Evolutionary conservation across 129 eudicot species (phyloP).

Genomic region (Saussurea involucrata): DNA sequence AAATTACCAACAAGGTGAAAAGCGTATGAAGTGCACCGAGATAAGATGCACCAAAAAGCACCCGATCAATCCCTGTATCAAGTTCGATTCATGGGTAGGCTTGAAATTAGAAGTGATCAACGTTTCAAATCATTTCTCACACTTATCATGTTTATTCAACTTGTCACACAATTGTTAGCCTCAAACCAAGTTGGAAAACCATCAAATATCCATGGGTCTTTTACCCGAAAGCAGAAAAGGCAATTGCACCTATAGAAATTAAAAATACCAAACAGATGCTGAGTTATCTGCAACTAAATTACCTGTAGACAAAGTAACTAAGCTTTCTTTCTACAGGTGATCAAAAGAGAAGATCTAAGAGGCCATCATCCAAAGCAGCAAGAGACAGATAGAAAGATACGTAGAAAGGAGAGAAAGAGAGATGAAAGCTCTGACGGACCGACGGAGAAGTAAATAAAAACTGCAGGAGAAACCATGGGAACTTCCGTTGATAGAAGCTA

Average conservation of each 20-base stretch:
- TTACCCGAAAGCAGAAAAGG: not conserved
- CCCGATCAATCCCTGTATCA: too few relatives aligned
- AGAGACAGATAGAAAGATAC: too few relatives aligned
- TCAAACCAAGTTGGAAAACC: not conserved
- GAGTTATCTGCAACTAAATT: not conserved
- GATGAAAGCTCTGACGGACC: too few relatives aligned
- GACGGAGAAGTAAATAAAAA: not conserved
- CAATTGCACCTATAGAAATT: not conserved
- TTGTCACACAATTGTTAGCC: too few relatives aligned
- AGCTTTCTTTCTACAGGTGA: not conserved
- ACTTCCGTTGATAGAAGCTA: not conserved
- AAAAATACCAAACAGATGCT: not conserved
- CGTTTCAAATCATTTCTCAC: too few relatives aligned
- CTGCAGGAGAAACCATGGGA: constrained; percentile 9
- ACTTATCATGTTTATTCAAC: too few relatives aligned
- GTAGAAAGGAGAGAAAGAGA: too few relatives aligned
- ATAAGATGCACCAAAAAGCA: too few relatives aligned
- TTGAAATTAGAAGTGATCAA: too few relatives aligned
- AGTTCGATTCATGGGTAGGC: too few relatives aligned
- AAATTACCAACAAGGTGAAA: too few relatives aligned
- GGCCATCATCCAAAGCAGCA: not conserved
- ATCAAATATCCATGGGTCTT: not conserved
- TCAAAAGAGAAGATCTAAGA: not conserved
- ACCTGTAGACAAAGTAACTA: not conserved
- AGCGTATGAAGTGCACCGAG: too few relatives aligned